Evolutionary conservation across 768 basidiomycete genomes (phyloP).

Genomic region (Termitomyces sp.): DNA sequence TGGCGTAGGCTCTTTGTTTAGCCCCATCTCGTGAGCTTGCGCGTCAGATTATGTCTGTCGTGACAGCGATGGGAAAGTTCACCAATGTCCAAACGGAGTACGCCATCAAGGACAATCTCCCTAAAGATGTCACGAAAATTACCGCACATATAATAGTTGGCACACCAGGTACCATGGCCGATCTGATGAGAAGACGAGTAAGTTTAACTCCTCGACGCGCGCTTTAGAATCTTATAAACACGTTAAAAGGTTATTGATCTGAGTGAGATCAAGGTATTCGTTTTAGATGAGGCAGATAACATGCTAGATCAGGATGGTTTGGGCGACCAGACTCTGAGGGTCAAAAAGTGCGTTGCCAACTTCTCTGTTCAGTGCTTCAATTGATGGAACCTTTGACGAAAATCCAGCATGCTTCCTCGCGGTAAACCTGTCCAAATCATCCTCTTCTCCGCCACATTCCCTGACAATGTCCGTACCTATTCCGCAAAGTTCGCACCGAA

Average conservation of each 20-base stretch:
- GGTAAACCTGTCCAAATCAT: conserved; percentile 70
- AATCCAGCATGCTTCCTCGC: conserved; percentile 53
- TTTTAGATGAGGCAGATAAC: conserved; percentile 97
- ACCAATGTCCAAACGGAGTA: conserved; percentile 92
- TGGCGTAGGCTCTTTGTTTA: conserved; percentile 83
- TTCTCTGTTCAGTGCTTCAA: neutral
- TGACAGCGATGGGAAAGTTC: conserved; percentile 93
- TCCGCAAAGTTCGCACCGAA: conserved; percentile 90
- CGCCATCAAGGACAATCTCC: conserved; percentile 87
- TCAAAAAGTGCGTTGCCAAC: conserved; percentile 74
- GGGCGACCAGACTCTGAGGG: conserved; percentile 88
- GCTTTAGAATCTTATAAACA: neutral
- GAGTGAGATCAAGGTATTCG: conserved; percentile 83
- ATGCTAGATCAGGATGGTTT: conserved; percentile 95
- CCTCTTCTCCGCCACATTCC: conserved; percentile 98
- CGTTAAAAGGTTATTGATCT: conserved; percentile 61
- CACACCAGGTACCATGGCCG: conserved; percentile 92
- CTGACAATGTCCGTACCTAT: conserved; percentile 88
- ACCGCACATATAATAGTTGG: conserved; percentile 93
- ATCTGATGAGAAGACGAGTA: conserved; percentile 71
- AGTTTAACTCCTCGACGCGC: neutral
- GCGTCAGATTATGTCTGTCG: conserved; percentile 95
- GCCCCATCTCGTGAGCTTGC: conserved; percentile 97
- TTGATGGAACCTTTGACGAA: conserved; percentile 1
- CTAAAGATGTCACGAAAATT: conserved; percentile 59